Conservation (phyloP, 371 early-diverging fungal species). For the Mucor indicus region DNA sequence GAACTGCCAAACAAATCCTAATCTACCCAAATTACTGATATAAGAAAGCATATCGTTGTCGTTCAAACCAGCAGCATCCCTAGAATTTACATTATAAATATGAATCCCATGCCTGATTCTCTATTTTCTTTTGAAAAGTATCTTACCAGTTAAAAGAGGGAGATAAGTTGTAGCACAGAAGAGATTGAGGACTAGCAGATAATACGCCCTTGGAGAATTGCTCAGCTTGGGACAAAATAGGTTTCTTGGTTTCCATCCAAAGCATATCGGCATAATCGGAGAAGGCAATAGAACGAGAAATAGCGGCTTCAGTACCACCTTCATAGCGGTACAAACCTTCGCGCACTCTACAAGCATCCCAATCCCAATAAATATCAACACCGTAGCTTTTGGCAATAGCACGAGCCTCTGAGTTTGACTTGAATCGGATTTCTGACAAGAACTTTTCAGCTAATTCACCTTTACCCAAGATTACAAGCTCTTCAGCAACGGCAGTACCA, state of each 20-base stretch:
- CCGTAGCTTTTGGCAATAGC: conserved; percentile 75
- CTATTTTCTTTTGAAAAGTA: too few relatives aligned
- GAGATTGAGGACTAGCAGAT: conserved; percentile 51
- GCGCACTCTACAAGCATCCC: conserved; percentile 90
- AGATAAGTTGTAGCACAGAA: conserved; percentile 94
- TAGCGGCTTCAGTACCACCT: conserved; percentile 92
- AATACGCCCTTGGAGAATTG: conserved; percentile 88
- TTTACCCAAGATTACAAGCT: conserved; percentile 59
- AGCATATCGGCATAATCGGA: conserved; percentile 93
- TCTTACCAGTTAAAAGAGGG: conserved; percentile 99
- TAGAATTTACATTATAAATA: too few relatives aligned
- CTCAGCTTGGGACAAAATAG: conserved; percentile 88
- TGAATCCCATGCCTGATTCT: too few relatives aligned
- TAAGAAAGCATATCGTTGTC: conserved; percentile 87
- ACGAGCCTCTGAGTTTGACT: conserved; percentile 85
- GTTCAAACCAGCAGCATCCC: conserved; percentile 88
- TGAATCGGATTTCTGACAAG: conserved; percentile 50
- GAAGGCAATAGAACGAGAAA: conserved; percentile 86
- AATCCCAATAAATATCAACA: conserved; percentile 86
- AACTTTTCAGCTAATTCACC: conserved; percentile 61
- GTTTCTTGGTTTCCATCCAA: conserved; percentile 98
- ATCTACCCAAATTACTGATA: conserved; percentile 79
- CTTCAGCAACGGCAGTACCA: conserved; percentile 80
- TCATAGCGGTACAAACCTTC: conserved; percentile 97
- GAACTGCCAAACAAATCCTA: conserved; percentile 98